Conservation (phyloP, 371 early-diverging fungal genomes). For the Syncephalastrum monosporum region DNA sequence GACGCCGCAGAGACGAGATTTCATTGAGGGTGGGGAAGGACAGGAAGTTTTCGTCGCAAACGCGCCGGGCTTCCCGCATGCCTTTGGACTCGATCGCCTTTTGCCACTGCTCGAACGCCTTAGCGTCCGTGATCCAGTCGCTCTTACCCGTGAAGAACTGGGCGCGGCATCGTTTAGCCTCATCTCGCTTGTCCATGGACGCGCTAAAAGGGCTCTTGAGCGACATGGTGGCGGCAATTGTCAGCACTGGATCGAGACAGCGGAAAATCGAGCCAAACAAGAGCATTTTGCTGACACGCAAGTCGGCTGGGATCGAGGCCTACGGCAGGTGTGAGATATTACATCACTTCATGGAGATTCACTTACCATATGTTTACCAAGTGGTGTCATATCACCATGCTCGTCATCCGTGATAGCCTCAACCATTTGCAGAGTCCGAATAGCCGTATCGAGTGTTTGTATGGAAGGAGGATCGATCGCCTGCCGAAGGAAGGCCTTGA, state of each 20-base stretch:
- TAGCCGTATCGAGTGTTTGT: slow-evolving; percentile 59
- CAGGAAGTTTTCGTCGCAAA: slow-evolving; percentile 58
- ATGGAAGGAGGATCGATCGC: slow-evolving; percentile 78
- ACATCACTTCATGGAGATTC: neutral
- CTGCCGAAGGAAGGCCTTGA: slow-evolving; percentile 55
- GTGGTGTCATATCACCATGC: slow-evolving; percentile 70
- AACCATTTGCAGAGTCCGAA: slow-evolving; percentile 56
- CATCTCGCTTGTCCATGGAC: slow-evolving; percentile 65
- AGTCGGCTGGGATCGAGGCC: slow-evolving; percentile 87
- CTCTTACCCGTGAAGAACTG: slow-evolving; percentile 61
- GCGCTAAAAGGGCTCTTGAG: slow-evolving; percentile 69
- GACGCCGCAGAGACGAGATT: slow-evolving; percentile 51
- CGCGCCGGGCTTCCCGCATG: slow-evolving; percentile 32
- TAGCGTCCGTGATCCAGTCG: slow-evolving; percentile 69
- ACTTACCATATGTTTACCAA: slow-evolving; percentile 79
- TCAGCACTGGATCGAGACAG: slow-evolving; percentile 80
- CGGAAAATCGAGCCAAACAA: slow-evolving; percentile 78
- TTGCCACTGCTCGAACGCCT: slow-evolving; percentile 67
- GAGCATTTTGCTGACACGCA: slow-evolving; percentile 87
- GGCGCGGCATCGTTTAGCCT: slow-evolving; percentile 55
- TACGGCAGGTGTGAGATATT: slow-evolving; percentile 6
- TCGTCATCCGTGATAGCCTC: slow-evolving; percentile 55
- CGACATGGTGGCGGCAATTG: slow-evolving; percentile 80
- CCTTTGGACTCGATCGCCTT: slow-evolving; percentile 27
- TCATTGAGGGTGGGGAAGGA: slow-evolving; percentile 55